Base-by-base conservation (phyloP, 1,139 yeast species). In the Insectozyma bohioensis region DNA sequence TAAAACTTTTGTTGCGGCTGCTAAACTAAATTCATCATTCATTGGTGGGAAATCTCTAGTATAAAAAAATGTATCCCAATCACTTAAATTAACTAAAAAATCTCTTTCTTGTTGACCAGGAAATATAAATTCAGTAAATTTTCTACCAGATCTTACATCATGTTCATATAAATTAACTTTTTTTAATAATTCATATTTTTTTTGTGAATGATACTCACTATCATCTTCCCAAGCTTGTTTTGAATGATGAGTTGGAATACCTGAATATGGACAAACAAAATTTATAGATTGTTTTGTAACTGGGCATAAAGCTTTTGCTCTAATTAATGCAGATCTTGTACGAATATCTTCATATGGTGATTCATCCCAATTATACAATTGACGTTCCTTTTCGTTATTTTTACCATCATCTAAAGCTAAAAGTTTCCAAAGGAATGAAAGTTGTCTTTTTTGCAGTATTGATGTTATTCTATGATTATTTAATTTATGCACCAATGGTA, bases 1-100 rank as follows among this genome's bases (percentile, higher is more conserved):
- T 54, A 92, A 73, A 72, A 92, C 85, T 58, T 94, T 92, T 17
- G 97, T 87, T 22, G 90, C 92, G 2, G 95, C 95, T 0, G 98
- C 97, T 53, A 90, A 67, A 59, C 90, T 95, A 64, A 86, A 92
- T 57, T 90, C 97, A 9, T 96, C 85, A 58, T 92, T 95, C 97
- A 92, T 90, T 5, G 97, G 90, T 50, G 80, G 82, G 57, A 87
- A 92, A 50, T 85, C 86, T 57, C 98, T 75, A 0, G 98, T 92
- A 60, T 92, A 92, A 56, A 92, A 83, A 51, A 78, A 92, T 12
- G 95, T 71, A 58, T 92, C 97, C 98, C 98, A 92, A 56, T 76
- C 81, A 34, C 80, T 67, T 58, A 90, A 76, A 57, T 86, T 90
- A 40, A 88, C 80, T 42, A 78, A 69, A 39, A 80, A 81, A 54